A percentile compares a stretch with the other conserved stretches of the same genome.
These are phyloP conservation scores for Debaryomyces prosopidis DNA, from an alignment of 805 yeast genomes.

Conservation along the genomic window DNA sequence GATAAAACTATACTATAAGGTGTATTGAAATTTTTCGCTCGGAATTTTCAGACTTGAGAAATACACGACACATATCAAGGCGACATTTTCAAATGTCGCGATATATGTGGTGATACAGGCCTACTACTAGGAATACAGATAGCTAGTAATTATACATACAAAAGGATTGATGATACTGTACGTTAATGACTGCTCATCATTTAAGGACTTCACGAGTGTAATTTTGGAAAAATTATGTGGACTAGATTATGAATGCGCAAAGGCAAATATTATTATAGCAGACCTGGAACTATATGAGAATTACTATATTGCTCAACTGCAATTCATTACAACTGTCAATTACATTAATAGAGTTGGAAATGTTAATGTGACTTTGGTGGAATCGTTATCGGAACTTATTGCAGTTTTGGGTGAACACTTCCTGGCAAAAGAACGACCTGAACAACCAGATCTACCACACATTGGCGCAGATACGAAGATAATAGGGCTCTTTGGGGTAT, in stretches of 20 bases:
- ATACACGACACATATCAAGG: not conserved
- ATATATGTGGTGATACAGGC: not conserved
- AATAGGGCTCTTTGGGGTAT: constrained; percentile 10
- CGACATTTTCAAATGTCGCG: not conserved
- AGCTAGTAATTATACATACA: not conserved
- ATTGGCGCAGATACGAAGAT: not conserved
- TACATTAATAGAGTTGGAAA: constrained; percentile 1
- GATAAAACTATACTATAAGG: not conserved
- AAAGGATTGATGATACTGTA: constrained; percentile 9
- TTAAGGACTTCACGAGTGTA: constrained; percentile 8
- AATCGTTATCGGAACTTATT: constrained; percentile 7
- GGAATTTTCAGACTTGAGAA: not conserved
- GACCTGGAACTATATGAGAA: constrained; percentile 5
- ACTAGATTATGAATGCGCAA: not conserved
- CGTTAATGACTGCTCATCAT: constrained; percentile 5
- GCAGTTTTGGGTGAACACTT: not conserved
- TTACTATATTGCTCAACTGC: not conserved
- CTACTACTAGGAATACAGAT: no score
- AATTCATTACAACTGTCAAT: not conserved
- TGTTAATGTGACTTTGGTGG: constrained; percentile 8
- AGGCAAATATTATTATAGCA: constrained; percentile 8
- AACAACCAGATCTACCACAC: not conserved
- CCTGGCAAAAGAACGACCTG: not conserved
- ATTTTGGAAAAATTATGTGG: not conserved
- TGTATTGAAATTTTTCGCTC: constrained; percentile 1